These are phyloP conservation scores for Pinus tabuliformis DNA, from an alignment of 75 land plant genomes.

Conservation along the genomic window DNA sequence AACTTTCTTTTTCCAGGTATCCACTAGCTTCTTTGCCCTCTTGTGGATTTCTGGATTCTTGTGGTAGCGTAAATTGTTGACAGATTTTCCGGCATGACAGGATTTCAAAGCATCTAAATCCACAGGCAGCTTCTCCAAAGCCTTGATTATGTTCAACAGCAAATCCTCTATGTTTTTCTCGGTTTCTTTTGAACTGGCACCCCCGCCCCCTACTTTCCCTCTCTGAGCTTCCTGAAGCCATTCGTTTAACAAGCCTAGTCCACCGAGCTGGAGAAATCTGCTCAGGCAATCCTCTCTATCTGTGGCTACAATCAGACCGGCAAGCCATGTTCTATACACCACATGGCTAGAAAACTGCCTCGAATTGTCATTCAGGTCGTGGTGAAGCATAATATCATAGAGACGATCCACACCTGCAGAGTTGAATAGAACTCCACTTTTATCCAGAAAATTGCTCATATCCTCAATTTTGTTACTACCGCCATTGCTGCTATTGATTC, in stretches of 20 bases:
- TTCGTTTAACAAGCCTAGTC: constrained; percentile 35
- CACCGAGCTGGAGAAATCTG: constrained; percentile 34
- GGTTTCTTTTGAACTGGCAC: constrained; percentile 19
- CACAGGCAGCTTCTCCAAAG: constrained; percentile 46
- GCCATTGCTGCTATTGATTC: no score
- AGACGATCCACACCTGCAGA: constrained; percentile 30
- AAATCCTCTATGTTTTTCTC: constrained; percentile 41
- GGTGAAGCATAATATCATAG: constrained; percentile 38
- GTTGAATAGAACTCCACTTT: constrained; percentile 37
- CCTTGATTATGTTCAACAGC: constrained; percentile 29
- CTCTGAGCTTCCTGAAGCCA: constrained; percentile 61
- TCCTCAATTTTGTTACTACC: constrained; percentile 7
- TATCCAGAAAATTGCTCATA: constrained; percentile 26
- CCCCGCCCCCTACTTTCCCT: constrained; percentile 38
- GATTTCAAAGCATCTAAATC: constrained; percentile 43
- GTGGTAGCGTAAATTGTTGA: constrained; percentile 36
- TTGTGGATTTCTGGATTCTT: constrained; percentile 37
- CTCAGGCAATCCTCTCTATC: constrained; percentile 39
- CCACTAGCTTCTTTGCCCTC: constrained; percentile 47
- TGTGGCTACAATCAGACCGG: constrained; percentile 36
- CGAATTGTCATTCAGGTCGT: constrained; percentile 12
- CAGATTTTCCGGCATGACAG: constrained; percentile 42
- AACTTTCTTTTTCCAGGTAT: constrained; percentile 40
- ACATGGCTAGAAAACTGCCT: constrained; percentile 21
- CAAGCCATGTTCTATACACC: constrained; percentile 31